phyloP scores from a whole-genome alignment of 2,329 filamentous ascomycete species.

The Coniosporium tulheliwenetii region DNA sequence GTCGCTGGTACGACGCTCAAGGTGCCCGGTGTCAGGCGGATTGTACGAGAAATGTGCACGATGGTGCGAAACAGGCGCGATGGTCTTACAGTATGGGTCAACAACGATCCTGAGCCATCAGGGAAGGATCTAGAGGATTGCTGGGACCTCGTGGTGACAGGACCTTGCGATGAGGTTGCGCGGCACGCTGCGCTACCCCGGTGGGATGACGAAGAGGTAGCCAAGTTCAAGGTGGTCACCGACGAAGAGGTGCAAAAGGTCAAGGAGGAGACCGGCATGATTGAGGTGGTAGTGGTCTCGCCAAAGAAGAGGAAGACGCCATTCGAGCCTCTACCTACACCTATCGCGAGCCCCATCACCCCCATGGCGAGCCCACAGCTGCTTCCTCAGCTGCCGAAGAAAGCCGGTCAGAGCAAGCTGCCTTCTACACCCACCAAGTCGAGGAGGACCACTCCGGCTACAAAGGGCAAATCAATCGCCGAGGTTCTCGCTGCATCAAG shows the following conservation, averaged over 20 bases:
- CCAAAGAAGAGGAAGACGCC: background rate
- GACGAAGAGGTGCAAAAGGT: slow-evolving; percentile 27
- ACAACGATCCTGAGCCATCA: slow-evolving; percentile 69
- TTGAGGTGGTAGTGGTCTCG: slow-evolving; percentile 6
- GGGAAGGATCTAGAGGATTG: slow-evolving; percentile 78
- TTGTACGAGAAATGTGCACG: slow-evolving; percentile 81
- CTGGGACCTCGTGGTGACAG: slow-evolving; percentile 82
- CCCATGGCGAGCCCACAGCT: background rate
- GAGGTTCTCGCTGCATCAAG: too few relatives aligned
- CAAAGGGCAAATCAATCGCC: too few relatives aligned
- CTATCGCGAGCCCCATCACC: background rate
- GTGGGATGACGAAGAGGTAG: slow-evolving; percentile 36
- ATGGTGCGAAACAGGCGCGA: slow-evolving; percentile 70
- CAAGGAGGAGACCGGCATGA: slow-evolving; percentile 21
- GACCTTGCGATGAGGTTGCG: slow-evolving; percentile 79
- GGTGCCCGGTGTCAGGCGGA: slow-evolving; percentile 77
- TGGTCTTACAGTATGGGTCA: slow-evolving; percentile 88
- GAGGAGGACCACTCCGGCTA: background rate
- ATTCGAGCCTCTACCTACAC: background rate
- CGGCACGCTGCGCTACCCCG: slow-evolving; percentile 46
- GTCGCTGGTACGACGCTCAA: slow-evolving; percentile 94
- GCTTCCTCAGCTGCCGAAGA: background rate
- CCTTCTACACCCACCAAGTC: background rate
- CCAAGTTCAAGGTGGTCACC: slow-evolving; percentile 26
- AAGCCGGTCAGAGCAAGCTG: background rate